phyloP scores from a whole-genome alignment of 345 rosid species.

The Physaria fendleri region DNA sequence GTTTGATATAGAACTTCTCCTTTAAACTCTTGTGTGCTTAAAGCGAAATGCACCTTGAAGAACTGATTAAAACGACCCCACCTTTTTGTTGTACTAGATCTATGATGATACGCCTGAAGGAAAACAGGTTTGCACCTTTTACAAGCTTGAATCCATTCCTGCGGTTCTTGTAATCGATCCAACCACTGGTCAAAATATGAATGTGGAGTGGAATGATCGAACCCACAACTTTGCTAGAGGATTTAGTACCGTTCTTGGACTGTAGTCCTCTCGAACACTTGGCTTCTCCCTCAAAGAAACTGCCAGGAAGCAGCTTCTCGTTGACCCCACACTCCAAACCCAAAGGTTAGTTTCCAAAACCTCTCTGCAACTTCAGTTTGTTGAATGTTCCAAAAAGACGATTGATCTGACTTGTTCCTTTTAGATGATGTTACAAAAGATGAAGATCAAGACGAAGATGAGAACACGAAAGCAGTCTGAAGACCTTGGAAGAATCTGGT shows the following conservation, averaged over 20 bases:
- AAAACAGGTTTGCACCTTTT: slow-evolving; percentile 84
- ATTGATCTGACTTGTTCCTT: slow-evolving; percentile 1
- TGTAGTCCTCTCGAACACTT: slow-evolving; percentile 88
- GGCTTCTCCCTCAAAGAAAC: slow-evolving; percentile 67
- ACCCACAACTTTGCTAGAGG: slow-evolving; percentile 87
- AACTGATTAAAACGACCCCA: not conserved
- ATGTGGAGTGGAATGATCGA: slow-evolving; percentile 90
- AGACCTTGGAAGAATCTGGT: slow-evolving; percentile 73
- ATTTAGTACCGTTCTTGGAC: slow-evolving; percentile 88
- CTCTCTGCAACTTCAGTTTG: not conserved
- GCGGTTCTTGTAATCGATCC: slow-evolving; percentile 93
- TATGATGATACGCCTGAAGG: slow-evolving; percentile 92
- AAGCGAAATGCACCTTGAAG: not conserved
- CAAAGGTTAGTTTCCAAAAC: slow-evolving; percentile 38
- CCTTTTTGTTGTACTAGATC: slow-evolving; percentile 38
- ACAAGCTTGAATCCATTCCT: slow-evolving; percentile 76
- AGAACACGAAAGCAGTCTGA: slow-evolving; percentile 29
- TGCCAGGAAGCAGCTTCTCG: slow-evolving; percentile 67
- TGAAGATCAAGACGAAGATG: slow-evolving; percentile 48
- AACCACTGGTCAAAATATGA: slow-evolving; percentile 92
- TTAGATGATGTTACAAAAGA: slow-evolving; percentile 27
- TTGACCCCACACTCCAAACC: slow-evolving; percentile 50
- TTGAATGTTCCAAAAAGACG: not conserved
- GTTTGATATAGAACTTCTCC: slow-evolving; percentile 28
- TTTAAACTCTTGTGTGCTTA: not conserved